These are phyloP conservation scores for Maudiozyma humilis DNA, from an alignment of 1,139 yeast genomes.

Conservation along the genomic window DNA sequence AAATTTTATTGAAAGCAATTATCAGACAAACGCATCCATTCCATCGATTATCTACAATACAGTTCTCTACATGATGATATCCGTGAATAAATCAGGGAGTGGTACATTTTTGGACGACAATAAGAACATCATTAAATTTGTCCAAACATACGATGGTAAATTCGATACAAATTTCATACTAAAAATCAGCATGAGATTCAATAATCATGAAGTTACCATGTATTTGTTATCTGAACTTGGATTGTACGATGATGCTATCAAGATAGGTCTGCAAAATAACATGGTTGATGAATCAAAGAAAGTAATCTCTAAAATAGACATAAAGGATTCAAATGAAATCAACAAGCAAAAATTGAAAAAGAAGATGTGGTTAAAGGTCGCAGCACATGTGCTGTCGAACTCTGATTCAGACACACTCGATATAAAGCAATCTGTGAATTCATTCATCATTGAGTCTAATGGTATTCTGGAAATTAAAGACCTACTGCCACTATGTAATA, in stretches of 20 bases:
- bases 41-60: conserved; percentile 56
- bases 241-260: conserved; percentile 73
- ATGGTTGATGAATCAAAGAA: conserved; percentile 53
- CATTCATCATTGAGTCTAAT: conserved; percentile 42
- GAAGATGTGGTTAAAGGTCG: conserved; percentile 64
- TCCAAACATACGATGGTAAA: conserved; percentile 34
- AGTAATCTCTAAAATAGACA: conserved; percentile 22
- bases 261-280: conserved; percentile 57
- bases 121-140: conserved; percentile 40
- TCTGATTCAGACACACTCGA: conserved; percentile 8
- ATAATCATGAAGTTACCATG: conserved; percentile 58
- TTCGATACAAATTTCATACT: conserved; percentile 65
- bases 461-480: conserved; percentile 69
- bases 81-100: conserved; percentile 26
- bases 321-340: conserved; percentile 35
- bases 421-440: conserved; percentile 28
- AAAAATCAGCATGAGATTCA: conserved; percentile 58
- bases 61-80: conserved; percentile 59
- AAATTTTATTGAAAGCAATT: conserved; percentile 49
- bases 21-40: conserved; percentile 11
- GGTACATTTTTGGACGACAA: conserved; percentile 15
- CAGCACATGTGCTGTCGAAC: conserved; percentile 40
- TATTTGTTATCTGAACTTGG: conserved; percentile 59
- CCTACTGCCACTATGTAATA: conserved; percentile 75
- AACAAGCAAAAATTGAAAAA: conserved; percentile 49